Evolutionary conservation across 2,329 filamentous ascomycete species (phyloP), one percentile per base, ranked within the genome.

Genomic region (Fusarium sp.): DNA sequence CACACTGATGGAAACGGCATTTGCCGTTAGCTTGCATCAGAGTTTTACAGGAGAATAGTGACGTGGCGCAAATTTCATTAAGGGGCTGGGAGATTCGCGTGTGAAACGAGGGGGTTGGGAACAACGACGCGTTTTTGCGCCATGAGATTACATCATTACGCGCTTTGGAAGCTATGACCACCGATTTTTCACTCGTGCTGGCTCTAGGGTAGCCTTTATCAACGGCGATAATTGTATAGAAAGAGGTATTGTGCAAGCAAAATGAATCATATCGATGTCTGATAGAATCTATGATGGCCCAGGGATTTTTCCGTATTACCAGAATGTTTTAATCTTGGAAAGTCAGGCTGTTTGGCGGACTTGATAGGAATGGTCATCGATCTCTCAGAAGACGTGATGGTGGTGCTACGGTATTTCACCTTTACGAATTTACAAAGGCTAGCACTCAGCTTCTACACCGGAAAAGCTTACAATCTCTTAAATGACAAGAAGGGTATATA

Each of bases 391-490:
- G 18, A n/a, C 9, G 16, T 9, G 2, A 8, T 18, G 6, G 16
- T 6, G 10, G 1, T 5, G 0, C 4, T 0, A 0, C 5, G 1
- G 0, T 0, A 18, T 5, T 3, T 6, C 0, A 6, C 7, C 1
- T n/a, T n/a, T n/a, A n/a, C n/a, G 4, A 8, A 18, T 5, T 18
- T 6, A 1, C 6, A 3, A n/a, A 37, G 3, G 3, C 16, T 9
- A 11, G 9, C n/a, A 18, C 1, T 37, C 5, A 6, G 34, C 9
- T 37, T 18, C 10, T 4, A 37, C 6, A 3, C 8, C 11, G 34
- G 32, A 10, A 10, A n/a, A 37, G 16, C 16, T 11, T 11, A 34
- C 32, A 34, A 18, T 2, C 0, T 16, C 32, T 18, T 14, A 1
- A 16, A 32, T 18, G 16, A 34, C 0, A 5, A 18, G 32, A 9